phyloP scores from a whole-genome alignment of 83 land plant species.

The Isoetes engelmannii region DNA sequence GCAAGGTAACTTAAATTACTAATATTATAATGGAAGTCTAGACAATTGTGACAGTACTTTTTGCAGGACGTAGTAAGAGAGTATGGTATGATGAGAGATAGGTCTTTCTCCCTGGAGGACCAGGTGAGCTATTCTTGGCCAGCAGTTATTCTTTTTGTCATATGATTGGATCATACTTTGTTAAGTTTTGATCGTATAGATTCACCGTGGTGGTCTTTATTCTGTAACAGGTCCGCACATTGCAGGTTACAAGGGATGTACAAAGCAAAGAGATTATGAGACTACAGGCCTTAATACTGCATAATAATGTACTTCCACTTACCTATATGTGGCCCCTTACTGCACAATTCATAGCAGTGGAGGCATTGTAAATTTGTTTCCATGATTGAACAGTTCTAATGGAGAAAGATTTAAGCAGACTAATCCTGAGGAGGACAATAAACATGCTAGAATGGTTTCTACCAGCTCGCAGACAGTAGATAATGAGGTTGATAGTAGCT shows the following conservation, averaged over 20 bases:
- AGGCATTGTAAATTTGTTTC: no score
- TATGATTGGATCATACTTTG: background rate
- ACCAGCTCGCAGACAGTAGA: no score
- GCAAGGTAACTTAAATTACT: conserved; percentile 16
- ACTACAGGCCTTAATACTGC: conserved; percentile 11
- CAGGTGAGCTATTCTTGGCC: conserved; percentile 22
- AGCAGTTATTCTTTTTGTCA: conserved; percentile 1
- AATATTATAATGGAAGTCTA: background rate
- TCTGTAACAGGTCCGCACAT: conserved; percentile 20
- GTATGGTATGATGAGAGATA: conserved; percentile 28
- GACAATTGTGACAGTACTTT: background rate
- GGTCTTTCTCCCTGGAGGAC: conserved; percentile 28
- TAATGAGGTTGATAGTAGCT: no score
- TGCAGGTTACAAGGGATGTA: conserved; percentile 26
- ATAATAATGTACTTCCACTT: background rate
- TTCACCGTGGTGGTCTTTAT: no score
- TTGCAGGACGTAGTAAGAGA: conserved; percentile 28
- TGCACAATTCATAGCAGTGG: no score
- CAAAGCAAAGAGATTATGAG: conserved; percentile 33
- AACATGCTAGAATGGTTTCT: no score
- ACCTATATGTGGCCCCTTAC: no score
- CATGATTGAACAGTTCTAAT: no score
- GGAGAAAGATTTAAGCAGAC: no score
- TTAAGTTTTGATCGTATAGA: no score
- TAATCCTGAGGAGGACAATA: no score